These are phyloP conservation scores for Fusarium acutatum DNA, from an alignment of 2,329 filamentous ascomycete species.

Conservation along the genomic window DNA sequence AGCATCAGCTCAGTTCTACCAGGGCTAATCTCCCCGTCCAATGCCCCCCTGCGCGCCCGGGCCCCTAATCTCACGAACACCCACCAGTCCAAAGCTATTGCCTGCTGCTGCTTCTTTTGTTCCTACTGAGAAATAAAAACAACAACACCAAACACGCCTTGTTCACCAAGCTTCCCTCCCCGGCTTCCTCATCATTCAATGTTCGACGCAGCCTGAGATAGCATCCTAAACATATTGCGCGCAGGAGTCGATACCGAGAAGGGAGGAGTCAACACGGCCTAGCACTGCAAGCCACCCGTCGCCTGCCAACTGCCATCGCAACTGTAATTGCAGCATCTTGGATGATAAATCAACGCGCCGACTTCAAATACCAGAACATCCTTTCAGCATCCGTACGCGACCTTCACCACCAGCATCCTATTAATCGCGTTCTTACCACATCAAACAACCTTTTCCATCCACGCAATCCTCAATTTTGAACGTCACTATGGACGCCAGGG, in stretches of 20 bases:
- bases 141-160: constrained; percentile 31
- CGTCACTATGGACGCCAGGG: constrained; percentile 48
- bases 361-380: constrained; percentile 17
- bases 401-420: constrained; percentile 2
- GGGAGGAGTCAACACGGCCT: background rate
- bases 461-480: constrained; percentile 23
- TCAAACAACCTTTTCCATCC: constrained; percentile 20
- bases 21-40: constrained; percentile 38
- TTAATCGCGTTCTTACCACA: constrained; percentile 35
- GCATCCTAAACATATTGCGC: constrained; percentile 8
- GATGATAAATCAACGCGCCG: constrained; percentile 33
- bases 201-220: background rate
- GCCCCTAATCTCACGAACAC: constrained; percentile 41
- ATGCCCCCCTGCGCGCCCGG: constrained; percentile 36
- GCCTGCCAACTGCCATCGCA: constrained; percentile 4
- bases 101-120: constrained; percentile 18
- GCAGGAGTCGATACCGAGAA: constrained; percentile 10
- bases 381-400: constrained; percentile 20
- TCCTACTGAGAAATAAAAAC: constrained; percentile 23
- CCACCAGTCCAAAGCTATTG: constrained; percentile 24
- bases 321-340: constrained; percentile 24
- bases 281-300: constrained; percentile 11
- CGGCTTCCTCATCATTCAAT: background rate
- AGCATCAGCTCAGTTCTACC: constrained; percentile 30
- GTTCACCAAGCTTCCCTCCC: constrained; percentile 1